A percentile compares a stretch with the other conserved stretches of the same genome.
Evolutionary conservation across 2,329 filamentous ascomycete genomes (phyloP).

Genomic region (Ophiostoma piceae): DNA sequence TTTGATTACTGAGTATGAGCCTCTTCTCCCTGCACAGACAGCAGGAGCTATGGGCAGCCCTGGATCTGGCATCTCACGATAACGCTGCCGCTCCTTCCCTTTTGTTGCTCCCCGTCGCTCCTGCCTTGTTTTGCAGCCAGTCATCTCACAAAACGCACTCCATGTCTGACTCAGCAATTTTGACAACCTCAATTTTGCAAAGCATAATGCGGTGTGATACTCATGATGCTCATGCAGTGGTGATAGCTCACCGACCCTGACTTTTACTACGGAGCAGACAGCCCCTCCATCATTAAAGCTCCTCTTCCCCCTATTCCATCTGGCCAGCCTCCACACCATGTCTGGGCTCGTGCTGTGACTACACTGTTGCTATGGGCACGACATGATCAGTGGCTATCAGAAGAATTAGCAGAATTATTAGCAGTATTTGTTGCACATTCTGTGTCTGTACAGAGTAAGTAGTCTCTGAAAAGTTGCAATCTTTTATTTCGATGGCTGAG

Average conservation of each 20-base stretch:
- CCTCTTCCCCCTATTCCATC: conserved; percentile 18
- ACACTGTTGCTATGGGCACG: conserved; percentile 15
- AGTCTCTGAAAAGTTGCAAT: not conserved
- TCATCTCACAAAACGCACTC: not conserved
- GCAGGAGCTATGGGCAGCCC: conserved; percentile 8
- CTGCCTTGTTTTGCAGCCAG: not conserved
- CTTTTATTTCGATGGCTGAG: conserved; percentile 1
- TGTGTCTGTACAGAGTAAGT: not conserved
- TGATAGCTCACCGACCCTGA: not conserved
- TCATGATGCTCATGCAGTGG: not conserved
- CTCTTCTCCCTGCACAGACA: conserved; percentile 4
- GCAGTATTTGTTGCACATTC: not conserved
- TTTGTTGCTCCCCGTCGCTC: not conserved
- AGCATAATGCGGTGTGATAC: not conserved
- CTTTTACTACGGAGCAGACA: not conserved
- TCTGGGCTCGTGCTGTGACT: conserved; percentile 10
- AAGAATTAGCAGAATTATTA: not conserved
- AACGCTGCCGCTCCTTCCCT: conserved; percentile 8
- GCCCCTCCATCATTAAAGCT: not conserved
- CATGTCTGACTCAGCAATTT: not conserved
- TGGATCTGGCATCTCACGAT: conserved; percentile 2
- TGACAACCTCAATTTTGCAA: not conserved
- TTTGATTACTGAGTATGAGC: not conserved
- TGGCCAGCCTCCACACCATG: conserved; percentile 16
- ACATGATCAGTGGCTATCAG: not conserved